These are phyloP conservation scores for Marasmius oreades DNA, from an alignment of 1,284 basidiomycete genomes.

Conservation along the genomic window DNA sequence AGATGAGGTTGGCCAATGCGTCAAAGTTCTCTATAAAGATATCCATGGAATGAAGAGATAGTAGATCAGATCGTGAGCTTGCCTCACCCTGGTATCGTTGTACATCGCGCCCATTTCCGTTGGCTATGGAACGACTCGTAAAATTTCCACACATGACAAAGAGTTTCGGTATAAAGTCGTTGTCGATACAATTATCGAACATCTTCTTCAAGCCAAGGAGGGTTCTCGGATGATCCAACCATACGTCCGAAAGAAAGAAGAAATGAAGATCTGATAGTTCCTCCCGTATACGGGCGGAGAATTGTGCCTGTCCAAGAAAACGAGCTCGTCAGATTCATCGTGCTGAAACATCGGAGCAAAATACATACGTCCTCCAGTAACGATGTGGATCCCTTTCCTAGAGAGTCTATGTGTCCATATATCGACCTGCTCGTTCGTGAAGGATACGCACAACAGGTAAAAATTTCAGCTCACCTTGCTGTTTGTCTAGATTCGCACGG, in stretches of 20 bases:
- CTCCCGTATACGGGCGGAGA: conserved; percentile 55
- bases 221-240: conserved; percentile 89
- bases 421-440: conserved; percentile 57
- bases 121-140: conserved; percentile 74
- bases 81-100: conserved; percentile 78
- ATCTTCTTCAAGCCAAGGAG: conserved; percentile 78
- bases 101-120: conserved; percentile 76
- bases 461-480: conserved; percentile 55
- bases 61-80: not conserved
- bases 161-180: conserved; percentile 79
- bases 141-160: conserved; percentile 97
- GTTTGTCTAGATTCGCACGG: conserved; percentile 87
- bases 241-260: conserved; percentile 93
- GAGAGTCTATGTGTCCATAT: conserved; percentile 93
- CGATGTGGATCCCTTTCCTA: conserved; percentile 89
- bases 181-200: conserved; percentile 90
- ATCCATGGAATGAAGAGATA: conserved; percentile 8
- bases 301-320: conserved; percentile 45
- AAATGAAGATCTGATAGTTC: conserved; percentile 81
- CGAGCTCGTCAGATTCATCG: not conserved
- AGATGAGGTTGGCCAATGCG: conserved; percentile 79
- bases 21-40: conserved; percentile 74
- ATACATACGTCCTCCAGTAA: conserved; percentile 84
- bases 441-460: not conserved
- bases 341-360: conserved; percentile 1